phyloP scores from a whole-genome alignment of 2,329 filamentous ascomycete species.

The Phaeosphaeriaceae sp. region DNA sequence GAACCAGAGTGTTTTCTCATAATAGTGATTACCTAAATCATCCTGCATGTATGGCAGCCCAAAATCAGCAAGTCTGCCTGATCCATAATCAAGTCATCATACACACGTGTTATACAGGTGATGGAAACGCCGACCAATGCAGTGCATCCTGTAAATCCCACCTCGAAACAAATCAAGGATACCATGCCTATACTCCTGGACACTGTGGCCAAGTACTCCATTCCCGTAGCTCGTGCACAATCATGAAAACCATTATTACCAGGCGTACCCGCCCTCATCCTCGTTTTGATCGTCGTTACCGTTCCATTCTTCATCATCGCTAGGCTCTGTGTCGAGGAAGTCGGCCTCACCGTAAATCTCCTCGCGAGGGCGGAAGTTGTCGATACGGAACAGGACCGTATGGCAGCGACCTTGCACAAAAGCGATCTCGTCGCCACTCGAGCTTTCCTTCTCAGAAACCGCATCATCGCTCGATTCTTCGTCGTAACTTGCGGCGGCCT shows the following conservation, averaged over 20 bases:
- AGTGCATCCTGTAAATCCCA: not conserved
- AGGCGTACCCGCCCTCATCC: slow-evolving; percentile 47
- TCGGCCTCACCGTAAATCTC: slow-evolving; percentile 74
- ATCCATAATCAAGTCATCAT: slow-evolving; percentile 22
- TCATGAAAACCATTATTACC: slow-evolving; percentile 18
- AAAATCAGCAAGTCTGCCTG: slow-evolving; percentile 20
- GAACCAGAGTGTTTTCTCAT: not conserved
- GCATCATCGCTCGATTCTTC: slow-evolving; percentile 40
- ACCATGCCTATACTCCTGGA: not conserved
- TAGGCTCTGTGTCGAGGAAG: slow-evolving; percentile 71
- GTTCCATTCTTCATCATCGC: slow-evolving; percentile 65
- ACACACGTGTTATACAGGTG: slow-evolving; percentile 18
- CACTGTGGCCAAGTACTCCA: not conserved
- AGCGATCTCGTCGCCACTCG: slow-evolving; percentile 21
- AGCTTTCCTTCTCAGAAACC: slow-evolving; percentile 21
- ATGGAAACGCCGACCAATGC: slow-evolving; percentile 1
- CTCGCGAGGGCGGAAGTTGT: slow-evolving; percentile 77
- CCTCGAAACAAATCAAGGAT: not conserved
- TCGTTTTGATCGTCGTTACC: slow-evolving; percentile 60
- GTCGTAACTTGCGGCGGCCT: slow-evolving; percentile 35
- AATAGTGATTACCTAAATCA: not conserved
- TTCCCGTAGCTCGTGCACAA: not conserved
- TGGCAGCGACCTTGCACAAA: slow-evolving; percentile 74
- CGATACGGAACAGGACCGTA: slow-evolving; percentile 74
- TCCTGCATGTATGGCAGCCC: slow-evolving; percentile 19